Base-by-base conservation (phyloP, 805 yeast species). In the Metschnikowia henanensis region DNA sequence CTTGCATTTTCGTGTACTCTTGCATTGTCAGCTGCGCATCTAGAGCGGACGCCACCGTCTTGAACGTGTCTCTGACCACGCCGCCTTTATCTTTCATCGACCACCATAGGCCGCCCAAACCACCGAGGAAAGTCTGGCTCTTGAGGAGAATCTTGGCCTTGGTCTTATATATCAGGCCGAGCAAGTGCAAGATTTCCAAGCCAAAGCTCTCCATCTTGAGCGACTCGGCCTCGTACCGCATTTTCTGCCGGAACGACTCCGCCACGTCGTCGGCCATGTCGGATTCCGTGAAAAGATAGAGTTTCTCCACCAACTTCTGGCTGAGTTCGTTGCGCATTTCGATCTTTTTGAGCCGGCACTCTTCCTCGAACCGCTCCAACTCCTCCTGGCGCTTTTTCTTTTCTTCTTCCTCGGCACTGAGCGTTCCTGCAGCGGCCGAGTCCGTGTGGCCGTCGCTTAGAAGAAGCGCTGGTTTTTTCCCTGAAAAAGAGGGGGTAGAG, bases 121-220 rank as follows among this genome's bases (percentile, higher is more conserved):
- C 48, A 1, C 87, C 86, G 54, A 80, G 71, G 35, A 79, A 71
- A 1, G 75, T 68, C 53, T 83, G 89, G 7, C 84, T 77, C 53
- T 84, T 84, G 31, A 86, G 62, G 49, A 77, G 83, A 16, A 84
- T 77, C 45, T 76, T 75, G 21, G 81, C 84, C 59, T 85, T 84
- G 55, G 83, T 75, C 47, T 73, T 68, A 59, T 87, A 87, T 2
- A 83, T 78, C 40, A 78, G 74, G 19, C 94, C 95, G 42, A 87
- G 77, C 0, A 87, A 76, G 54, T 87, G 94, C 37, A 87, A 73
- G 28, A 87, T 84, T 57, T 87, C 90, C 25, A 85, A 64, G n/a
- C 95, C 95, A 64, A 87, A 87, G 18, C 92, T 84, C 62, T 87
- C 94, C 80, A 84, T 78, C 55, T 85, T 86, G 51, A 87, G 70